Evolutionary conservation across 202 grass and related monocot genomes (phyloP).

Genomic region (Cymbopogon flexuosus): DNA sequence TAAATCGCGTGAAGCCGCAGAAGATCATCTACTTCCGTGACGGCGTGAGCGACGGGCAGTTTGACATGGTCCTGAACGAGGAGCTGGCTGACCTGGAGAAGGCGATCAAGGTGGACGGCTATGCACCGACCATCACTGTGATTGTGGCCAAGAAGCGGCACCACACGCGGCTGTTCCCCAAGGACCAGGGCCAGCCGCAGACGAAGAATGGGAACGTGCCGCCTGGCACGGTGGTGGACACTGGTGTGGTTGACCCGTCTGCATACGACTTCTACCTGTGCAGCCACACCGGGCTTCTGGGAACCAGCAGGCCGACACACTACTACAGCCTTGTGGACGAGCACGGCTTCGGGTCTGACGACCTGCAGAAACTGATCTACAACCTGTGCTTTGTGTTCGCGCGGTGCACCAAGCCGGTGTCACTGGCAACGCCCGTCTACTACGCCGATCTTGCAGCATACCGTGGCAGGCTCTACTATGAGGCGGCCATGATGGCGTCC

Average conservation of each 20-base stretch:
- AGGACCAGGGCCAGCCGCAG: conserved; percentile 7
- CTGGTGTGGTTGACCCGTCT: conserved; percentile 36
- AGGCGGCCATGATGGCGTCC: conserved; percentile 27
- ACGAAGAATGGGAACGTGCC: conserved; percentile 42
- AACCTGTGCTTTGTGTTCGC: conserved; percentile 63
- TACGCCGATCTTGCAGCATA: conserved; percentile 65
- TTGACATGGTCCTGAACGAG: conserved; percentile 65
- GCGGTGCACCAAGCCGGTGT: conserved; percentile 59
- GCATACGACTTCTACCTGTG: conserved; percentile 66
- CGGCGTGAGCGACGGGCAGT: conserved; percentile 64
- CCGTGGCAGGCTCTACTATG: conserved; percentile 56
- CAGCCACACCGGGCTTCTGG: conserved; percentile 49
- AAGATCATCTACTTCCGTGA: conserved; percentile 72
- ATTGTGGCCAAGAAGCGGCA: conserved; percentile 66
- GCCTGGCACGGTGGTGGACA: conserved; percentile 67
- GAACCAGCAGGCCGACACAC: conserved; percentile 60
- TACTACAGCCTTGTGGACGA: conserved; percentile 60
- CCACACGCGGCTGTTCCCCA: conserved; percentile 57
- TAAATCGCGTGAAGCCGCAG: conserved; percentile 30
- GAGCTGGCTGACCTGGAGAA: conserved; percentile 48
- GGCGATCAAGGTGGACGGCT: conserved; percentile 30
- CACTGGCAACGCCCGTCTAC: conserved; percentile 53
- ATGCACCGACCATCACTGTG: conserved; percentile 60
- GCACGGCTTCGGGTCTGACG: conserved; percentile 43
- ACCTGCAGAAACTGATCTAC: conserved; percentile 59